Evolutionary conservation across 1,284 basidiomycete species (phyloP), one percentile per base, ranked within the genome.

Genomic region (Irpex lacteus): DNA sequence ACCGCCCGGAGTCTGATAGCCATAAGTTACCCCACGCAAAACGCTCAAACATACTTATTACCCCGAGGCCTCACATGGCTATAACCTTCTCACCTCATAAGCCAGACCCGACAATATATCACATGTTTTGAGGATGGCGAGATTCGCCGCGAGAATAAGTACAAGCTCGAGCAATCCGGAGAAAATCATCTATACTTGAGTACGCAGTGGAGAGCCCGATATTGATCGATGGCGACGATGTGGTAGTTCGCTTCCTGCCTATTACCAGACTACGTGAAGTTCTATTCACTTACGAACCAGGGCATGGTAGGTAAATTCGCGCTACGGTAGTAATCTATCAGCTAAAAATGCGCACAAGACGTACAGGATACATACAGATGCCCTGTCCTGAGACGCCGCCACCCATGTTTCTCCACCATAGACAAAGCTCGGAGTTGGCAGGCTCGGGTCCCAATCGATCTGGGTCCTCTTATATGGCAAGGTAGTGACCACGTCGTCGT

Each of bases 41-140:
- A 34, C 32, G 32, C 32, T 34, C 32, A 34, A 34, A 5, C 32
- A 34, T 34, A 5, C 32, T 34, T 70, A 91, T 34, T 70, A 91
- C 94, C 82, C 98, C 92, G 49, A 98, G 81, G 0, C 98, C 97
- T 52, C 95, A 88, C 36, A 99, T 77, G 0, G 96, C 97, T 70
- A 99, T 95, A 76, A 99, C 98, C 73, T 92, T 92, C 77, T 98
- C 97, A 78, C 98, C 96, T 66, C 88, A 92, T 61, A 98, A 85
- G 5, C 95, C 96, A 0, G 98, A 82, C 0, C 96, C 96, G 64
- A 98, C 88, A 65, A 98, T 85, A 77, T 94, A 97, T 76, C 98
- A 91, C 96, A 47, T 47, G 40, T 47, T 47, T 3, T 47, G 40
- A 47, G n/a, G 40, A 47, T 47, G 40, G n/a, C 32, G n/a, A n/a